Base-by-base conservation (phyloP, 2,329 filamentous ascomycete species). In the Eutypa lata region DNA sequence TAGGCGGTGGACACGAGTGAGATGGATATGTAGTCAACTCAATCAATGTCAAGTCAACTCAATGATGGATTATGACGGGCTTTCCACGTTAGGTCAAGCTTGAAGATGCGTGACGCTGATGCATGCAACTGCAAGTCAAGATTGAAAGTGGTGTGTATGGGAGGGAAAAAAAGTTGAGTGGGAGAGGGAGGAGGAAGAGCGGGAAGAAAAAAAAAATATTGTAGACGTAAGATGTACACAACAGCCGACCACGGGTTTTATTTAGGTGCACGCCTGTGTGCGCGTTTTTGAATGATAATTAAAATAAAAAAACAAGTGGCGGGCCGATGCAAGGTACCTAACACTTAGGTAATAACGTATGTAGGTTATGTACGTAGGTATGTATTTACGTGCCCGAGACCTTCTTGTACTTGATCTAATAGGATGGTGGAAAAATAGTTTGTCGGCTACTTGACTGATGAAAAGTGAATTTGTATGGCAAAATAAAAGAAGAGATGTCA, bases 101-200 rank as follows among this genome's bases (percentile, higher is more conserved):
- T 28, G 21, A 37, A 37, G 26, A 49, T 44, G 51, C 24, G 43
- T 35, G 44, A 38, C 24, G 33, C 22, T 44, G 51, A 37, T 33
- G 48, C 46, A 46, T 48, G 40, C 37, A 37, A 48, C 28, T 35
- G 35, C 35, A 49, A 28, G 42, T 43, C 49, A 45, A n/a, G 42
- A 24, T 11, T 13, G 42, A 26, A 18, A 16, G 38, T 46, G 38
- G 51, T 28, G 26, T 45, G 42, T 45, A 45, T 24, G 52, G 44
- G 54, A 57, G 49, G 45, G 57, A 49, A 53, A 45, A 44, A 57
- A 48, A 53, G 51, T 45, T 45, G 52, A 50, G 57, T 55, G 57
- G 51, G 54, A 57, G 60, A 58, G 53, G 44, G 21, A 57, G 53
- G 47, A 56, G 37, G 48, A 50, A 46, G 31, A 48, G 51, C 44